Conservation (phyloP, 345 rosid species). For the Barbarea vulgaris region DNA sequence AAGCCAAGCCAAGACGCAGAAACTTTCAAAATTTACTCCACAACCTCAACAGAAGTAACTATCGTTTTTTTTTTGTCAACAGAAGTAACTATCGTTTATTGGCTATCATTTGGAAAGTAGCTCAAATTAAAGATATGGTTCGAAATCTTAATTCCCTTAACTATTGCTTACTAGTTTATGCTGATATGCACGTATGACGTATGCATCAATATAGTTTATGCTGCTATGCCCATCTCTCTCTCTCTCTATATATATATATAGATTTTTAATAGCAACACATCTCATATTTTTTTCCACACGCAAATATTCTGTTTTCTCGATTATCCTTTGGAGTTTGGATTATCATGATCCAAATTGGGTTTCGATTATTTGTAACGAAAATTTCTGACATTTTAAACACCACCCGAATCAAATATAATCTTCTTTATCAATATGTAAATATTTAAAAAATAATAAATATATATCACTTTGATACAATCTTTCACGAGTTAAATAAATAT, state of each 20-base stretch:
- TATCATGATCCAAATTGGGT: not conserved
- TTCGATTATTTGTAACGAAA: not conserved
- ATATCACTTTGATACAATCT: not conserved
- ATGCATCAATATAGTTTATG: too few species aligned
- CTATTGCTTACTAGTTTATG: not conserved
- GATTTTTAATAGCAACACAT: too few species aligned
- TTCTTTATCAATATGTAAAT: not conserved
- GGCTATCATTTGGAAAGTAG: not conserved
- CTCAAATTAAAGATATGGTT: not conserved
- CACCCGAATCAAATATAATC: not conserved
- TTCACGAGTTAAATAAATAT: not conserved
- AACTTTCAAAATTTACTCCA: not conserved
- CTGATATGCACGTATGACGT: too few species aligned
- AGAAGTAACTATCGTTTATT: slow-evolving; percentile 4
- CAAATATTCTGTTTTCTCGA: not conserved
- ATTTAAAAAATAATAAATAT: too few species aligned
- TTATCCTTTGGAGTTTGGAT: not conserved
- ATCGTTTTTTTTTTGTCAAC: not conserved
- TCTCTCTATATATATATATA: too few species aligned
- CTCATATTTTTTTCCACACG: not conserved
- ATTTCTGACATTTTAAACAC: not conserved
- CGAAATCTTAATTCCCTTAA: not conserved
- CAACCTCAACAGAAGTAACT: too few species aligned
- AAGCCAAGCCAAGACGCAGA: not conserved
- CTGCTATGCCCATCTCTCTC: too few species aligned